Evolutionary conservation across 345 rosid genomes (phyloP).

Genomic region (Nephelium lappaceum): DNA sequence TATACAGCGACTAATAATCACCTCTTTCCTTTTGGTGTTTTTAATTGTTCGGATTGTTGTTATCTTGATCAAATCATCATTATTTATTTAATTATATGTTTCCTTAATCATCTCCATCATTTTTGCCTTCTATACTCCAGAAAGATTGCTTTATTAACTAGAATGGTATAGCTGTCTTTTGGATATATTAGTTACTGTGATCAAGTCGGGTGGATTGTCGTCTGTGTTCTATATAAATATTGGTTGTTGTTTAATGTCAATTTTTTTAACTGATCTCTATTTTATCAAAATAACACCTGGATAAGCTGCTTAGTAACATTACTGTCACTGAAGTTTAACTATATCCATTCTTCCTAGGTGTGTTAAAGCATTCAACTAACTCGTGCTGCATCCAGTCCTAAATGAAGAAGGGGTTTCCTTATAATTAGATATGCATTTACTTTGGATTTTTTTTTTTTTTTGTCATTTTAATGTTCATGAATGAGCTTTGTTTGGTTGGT

Average conservation of each 20-base stretch:
- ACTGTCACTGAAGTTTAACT: neutral
- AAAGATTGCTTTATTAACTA: neutral
- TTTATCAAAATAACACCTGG: neutral
- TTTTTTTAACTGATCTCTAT: neutral
- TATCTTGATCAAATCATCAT: neutral
- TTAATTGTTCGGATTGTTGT: neutral
- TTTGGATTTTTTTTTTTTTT: neutral
- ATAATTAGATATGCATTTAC: neutral
- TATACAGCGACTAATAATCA: neutral
- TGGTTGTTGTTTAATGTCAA: neutral
- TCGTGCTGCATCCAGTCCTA: neutral
- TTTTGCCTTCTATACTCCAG: neutral
- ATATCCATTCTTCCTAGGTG: neutral
- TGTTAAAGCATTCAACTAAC: neutral
- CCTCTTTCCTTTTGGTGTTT: neutral
- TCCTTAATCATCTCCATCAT: too few species aligned
- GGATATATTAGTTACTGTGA: neutral
- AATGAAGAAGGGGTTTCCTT: neutral
- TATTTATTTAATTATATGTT: neutral
- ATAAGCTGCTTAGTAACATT: neutral
- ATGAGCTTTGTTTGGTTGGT: neutral
- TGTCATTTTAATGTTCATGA: neutral
- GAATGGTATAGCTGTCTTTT: constrained; percentile 5
- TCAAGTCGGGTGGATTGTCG: neutral
- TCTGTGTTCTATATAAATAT: neutral